Conservation (phyloP, 2,329 filamentous ascomycete species). For the Calonectria pseudoturangicola region DNA sequence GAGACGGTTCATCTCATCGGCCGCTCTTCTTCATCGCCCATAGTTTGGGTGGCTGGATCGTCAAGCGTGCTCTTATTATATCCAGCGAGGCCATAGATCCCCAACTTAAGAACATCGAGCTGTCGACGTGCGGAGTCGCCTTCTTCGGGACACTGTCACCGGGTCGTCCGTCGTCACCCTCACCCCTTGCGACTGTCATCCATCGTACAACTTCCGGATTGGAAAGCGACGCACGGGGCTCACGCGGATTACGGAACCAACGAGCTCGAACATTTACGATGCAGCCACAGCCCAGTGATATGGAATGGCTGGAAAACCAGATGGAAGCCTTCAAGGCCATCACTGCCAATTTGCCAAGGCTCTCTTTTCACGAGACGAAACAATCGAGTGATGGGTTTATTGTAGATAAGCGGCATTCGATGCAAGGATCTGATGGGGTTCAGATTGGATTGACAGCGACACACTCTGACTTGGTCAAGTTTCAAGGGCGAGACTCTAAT, state of each 20-base stretch:
- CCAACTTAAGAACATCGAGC: constrained; percentile 35
- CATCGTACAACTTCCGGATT: constrained; percentile 35
- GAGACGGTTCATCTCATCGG: constrained; percentile 27
- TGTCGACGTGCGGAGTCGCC: constrained; percentile 39
- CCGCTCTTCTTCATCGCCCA: constrained; percentile 40
- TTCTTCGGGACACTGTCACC: constrained; percentile 40
- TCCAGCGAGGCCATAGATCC: constrained; percentile 36
- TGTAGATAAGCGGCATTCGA: constrained; percentile 38
- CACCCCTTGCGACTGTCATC: constrained; percentile 39
- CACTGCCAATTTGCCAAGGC: constrained; percentile 34
- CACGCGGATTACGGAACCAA: constrained; percentile 14
- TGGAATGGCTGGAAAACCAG: constrained; percentile 39
- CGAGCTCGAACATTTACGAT: constrained; percentile 27
- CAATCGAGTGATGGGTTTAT: constrained; percentile 34
- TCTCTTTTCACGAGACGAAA: constrained; percentile 37
- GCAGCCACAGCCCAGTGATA: constrained; percentile 34
- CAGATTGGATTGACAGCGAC: constrained; percentile 36
- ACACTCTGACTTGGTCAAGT: constrained; percentile 37
- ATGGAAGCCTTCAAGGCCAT: constrained; percentile 42
- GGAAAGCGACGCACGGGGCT: constrained; percentile 14
- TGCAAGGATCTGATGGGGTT: constrained; percentile 36
- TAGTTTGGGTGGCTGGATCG: constrained; percentile 38
- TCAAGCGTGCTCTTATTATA: constrained; percentile 39
- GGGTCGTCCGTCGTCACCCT: constrained; percentile 35
- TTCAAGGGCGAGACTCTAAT: constrained; percentile 37